Percentiles rank a stretch among this genome's conserved stretches.
These are phyloP conservation scores for Ustilago crameri DNA, from an alignment of 1,284 basidiomycete species.

Conservation along the genomic window DNA sequence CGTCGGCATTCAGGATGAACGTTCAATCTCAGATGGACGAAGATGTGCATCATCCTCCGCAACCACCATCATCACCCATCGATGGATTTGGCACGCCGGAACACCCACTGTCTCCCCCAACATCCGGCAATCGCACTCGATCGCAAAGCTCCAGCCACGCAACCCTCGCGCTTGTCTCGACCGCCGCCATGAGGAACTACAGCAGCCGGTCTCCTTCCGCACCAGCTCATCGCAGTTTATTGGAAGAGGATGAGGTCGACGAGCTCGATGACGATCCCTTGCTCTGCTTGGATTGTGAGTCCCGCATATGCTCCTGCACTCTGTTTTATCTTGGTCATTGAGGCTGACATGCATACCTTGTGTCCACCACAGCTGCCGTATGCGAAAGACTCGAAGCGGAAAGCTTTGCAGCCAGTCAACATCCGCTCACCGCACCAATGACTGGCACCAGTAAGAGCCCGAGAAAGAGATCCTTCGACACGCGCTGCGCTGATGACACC, in stretches of 20 bases:
- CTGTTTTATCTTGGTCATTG: no score
- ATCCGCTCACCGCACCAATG: no score
- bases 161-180: slow-evolving; percentile 12
- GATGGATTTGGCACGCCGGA: slow-evolving; percentile 16
- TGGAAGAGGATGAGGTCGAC: slow-evolving; percentile 13
- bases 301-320: neutral
- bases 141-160: slow-evolving; percentile 6
- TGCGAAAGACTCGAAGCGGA: slow-evolving; percentile 33
- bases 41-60: neutral
- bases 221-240: neutral
- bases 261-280: slow-evolving; percentile 20
- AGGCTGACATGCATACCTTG: no score
- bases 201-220: neutral
- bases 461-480: slow-evolving; percentile 6
- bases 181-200: neutral
- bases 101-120: neutral
- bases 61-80: slow-evolving; percentile 21
- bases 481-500: neutral
- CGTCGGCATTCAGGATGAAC: neutral
- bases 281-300: slow-evolving; percentile 15
- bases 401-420: neutral
- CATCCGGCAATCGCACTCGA: slow-evolving; percentile 3
- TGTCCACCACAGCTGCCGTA: slow-evolving; percentile 5
- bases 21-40: neutral
- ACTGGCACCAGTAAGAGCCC: neutral